Percentiles rank a stretch among this genome's conserved stretches.
Evolutionary conservation across 73 alveolate species (phyloP).

Genomic region (Paramecium bursaria): DNA sequence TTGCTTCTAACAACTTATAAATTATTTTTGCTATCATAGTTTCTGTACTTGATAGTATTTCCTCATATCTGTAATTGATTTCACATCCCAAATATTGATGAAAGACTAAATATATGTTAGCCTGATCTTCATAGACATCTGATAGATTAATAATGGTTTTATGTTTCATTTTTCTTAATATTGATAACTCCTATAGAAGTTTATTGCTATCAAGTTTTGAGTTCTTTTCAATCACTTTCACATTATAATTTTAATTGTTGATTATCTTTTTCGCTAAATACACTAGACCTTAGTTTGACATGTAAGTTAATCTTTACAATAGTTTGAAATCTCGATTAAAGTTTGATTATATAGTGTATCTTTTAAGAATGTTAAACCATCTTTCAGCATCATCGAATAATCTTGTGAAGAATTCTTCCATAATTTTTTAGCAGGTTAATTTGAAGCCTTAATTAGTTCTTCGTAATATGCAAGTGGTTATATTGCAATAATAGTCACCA

Average conservation of each 20-base stretch:
- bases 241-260: conserved; percentile 26
- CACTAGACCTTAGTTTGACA: background rate
- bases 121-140: conserved; percentile 79
- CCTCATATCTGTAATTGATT: conserved; percentile 69
- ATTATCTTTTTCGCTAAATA: conserved; percentile 30
- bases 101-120: conserved; percentile 73
- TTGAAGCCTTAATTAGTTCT: conserved; percentile 9
- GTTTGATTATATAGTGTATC: conserved; percentile 16
- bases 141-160: conserved; percentile 78
- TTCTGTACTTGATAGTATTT: conserved; percentile 36
- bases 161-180: conserved; percentile 83
- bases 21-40: conserved; percentile 29
- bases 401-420: conserved; percentile 6
- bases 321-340: conserved; percentile 39
- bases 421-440: background rate
- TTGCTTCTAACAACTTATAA: conserved; percentile 19
- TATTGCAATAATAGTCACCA: background rate
- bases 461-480: conserved; percentile 8
- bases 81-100: conserved; percentile 79
- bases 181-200: conserved; percentile 72
- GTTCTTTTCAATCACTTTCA: conserved; percentile 53
- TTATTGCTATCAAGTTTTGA: background rate
- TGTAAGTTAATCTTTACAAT: conserved; percentile 33
- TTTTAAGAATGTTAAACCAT: conserved; percentile 34
- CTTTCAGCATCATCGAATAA: conserved; percentile 4